These are phyloP conservation scores for Pseudophaeomoniella oleicola DNA, from an alignment of 2,329 filamentous ascomycete species.

Conservation along the genomic window DNA sequence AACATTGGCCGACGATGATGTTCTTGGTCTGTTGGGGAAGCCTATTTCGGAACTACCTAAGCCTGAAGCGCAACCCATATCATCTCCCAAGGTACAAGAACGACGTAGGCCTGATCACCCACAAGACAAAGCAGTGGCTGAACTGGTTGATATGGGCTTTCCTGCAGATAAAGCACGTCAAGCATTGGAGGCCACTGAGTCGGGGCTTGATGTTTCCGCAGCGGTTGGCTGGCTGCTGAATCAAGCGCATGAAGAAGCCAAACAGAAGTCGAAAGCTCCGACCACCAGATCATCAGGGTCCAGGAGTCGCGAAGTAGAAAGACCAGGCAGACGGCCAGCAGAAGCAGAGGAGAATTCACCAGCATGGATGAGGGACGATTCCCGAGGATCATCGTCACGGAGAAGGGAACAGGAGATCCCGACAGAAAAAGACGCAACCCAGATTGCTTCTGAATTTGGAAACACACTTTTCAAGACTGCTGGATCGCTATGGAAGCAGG, in stretches of 20 bases:
- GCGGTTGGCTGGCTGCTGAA: conserved; percentile 84
- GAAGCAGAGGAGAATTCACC: conserved; percentile 19
- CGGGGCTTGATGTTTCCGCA: conserved; percentile 65
- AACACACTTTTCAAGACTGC: conserved; percentile 82
- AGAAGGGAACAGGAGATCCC: conserved; percentile 5
- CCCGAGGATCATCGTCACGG: conserved; percentile 15
- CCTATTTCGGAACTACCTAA: conserved; percentile 38
- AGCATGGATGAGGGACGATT: conserved; percentile 49
- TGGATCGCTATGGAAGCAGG: conserved; percentile 86
- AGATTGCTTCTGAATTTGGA: conserved; percentile 69
- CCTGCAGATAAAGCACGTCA: conserved; percentile 66
- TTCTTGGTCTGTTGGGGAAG: conserved; percentile 45
- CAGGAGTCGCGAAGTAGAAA: conserved; percentile 9
- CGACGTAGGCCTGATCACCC: conserved; percentile 34
- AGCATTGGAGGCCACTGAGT: conserved; percentile 66
- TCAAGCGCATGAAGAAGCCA: conserved; percentile 74
- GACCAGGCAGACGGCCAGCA: conserved; percentile 13
- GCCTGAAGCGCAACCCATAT: conserved; percentile 5
- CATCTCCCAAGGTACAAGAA: conserved; percentile 9
- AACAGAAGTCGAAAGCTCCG: conserved; percentile 43
- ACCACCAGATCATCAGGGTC: conserved; percentile 6
- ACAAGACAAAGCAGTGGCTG: conserved; percentile 67
- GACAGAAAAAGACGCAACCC: conserved; percentile 59
- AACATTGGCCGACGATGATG: conserved; percentile 43
- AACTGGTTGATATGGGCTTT: conserved; percentile 92